Evolutionary conservation across 2,329 filamentous ascomycete genomes (phyloP), one percentile per base, ranked within the genome.

Genomic region (Sporothrix pallida): DNA sequence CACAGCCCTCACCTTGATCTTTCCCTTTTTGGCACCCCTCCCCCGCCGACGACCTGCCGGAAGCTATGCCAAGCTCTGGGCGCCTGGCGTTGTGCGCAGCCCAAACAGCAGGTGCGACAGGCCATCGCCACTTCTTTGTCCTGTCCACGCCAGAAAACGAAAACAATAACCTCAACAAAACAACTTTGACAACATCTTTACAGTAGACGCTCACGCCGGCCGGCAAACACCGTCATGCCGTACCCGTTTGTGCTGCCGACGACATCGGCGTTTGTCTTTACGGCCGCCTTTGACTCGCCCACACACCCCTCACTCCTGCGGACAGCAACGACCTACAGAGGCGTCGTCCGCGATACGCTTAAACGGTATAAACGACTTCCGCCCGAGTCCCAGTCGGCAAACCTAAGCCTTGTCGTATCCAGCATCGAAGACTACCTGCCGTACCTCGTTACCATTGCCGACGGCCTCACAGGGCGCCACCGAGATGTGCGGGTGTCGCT

Each of bases 281-380:
- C 93, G 26, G 86, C 91, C 52, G 92, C 87, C 82, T 91, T 97
- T 82, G 88, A 84, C 78, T 95, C 92, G 79, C 89, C 91, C 76
- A 94, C 93, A 2, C 95, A 98, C 82, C 95, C 96, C 3, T 97
- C 95, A 0, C 87, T 99, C 58, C 93, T 94, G 31, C 88, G 95
- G 78, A 88, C 89, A 72, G 91, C 94, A 26, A 95, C 94, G 77
- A 95, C 93, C 9, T 90, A 93, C 79, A 93, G 96, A 75, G 92
- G 93, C 77, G 89, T 97, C 20, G 87, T 98, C 70, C 91, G 94
- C 78, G 91, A 95, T 81, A 88, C 90, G 2, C 87, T 99, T 75
- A 98, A 98, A 83, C 90, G 90, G 78, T 91, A 98, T 86, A 98
- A 97, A 82, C 90, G 94, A 71, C 88, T 97, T n/a, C 87, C 93